These are phyloP conservation scores for Drechslerella coelobrocha DNA, from an alignment of 2,329 filamentous ascomycete species.

Conservation along the genomic window DNA sequence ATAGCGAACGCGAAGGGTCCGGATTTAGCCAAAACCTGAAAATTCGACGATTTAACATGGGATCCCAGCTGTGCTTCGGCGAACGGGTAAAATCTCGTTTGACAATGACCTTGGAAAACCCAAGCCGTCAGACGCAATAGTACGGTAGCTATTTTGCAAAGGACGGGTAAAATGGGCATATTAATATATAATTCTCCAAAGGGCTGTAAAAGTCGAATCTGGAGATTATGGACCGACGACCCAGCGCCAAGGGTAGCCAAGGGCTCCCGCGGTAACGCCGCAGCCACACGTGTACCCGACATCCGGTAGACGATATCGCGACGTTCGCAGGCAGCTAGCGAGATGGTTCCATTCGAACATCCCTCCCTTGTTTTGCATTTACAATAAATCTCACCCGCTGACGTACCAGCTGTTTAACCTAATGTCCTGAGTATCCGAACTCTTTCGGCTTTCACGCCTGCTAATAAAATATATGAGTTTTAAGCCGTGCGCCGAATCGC, in stretches of 20 bases:
- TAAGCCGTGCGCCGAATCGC: too few relatives aligned
- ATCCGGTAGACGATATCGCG: slow-evolving; percentile 37
- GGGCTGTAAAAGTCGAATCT: too few relatives aligned
- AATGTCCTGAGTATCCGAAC: too few relatives aligned
- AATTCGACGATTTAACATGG: slow-evolving; percentile 3
- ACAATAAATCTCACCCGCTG: neutral
- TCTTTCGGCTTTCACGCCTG: too few relatives aligned
- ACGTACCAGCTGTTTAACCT: too few relatives aligned
- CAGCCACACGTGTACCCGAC: slow-evolving; percentile 32
- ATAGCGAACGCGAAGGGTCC: slow-evolving; percentile 21
- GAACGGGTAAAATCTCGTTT: slow-evolving; percentile 29
- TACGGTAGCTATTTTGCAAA: slow-evolving; percentile 4
- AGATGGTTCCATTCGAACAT: neutral
- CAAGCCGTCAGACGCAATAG: neutral
- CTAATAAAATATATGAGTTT: too few relatives aligned
- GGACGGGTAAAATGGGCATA: slow-evolving; percentile 35
- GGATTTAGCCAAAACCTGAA: slow-evolving; percentile 44
- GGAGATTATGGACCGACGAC: too few relatives aligned
- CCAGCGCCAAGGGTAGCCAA: neutral
- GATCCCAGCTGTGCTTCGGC: neutral
- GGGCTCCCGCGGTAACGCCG: slow-evolving; percentile 11
- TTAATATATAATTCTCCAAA: slow-evolving; percentile 3
- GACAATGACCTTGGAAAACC: neutral
- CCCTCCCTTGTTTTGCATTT: slow-evolving; percentile 6
- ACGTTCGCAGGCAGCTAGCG: slow-evolving; percentile 19